Base-by-base conservation (phyloP, 2,329 filamentous ascomycete species). In the Capronia americana region DNA sequence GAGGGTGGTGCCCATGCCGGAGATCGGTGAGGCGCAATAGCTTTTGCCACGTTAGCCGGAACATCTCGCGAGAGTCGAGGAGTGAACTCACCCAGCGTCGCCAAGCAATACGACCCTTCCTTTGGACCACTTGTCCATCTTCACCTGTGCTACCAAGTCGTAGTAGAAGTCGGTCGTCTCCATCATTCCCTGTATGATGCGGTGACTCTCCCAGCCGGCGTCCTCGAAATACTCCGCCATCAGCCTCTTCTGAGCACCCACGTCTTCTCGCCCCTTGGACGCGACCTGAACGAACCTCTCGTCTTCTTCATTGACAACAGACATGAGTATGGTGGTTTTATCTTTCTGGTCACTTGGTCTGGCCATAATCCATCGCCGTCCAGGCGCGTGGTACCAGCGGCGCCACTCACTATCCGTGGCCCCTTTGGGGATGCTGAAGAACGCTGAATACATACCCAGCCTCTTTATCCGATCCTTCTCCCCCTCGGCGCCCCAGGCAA, bases 131-230 rank as follows among this genome's bases (percentile, higher is more conserved):
- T 38, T 72, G 1, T 75, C 71, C 60, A 78, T 67, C 20, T 74
- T 69, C 5, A 75, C 71, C 63, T 75, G 74, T 2, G 70, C 75
- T 28, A 75, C 66, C 4, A 79, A 75, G 41, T 81, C 77, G 63
- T 78, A 79, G 70, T 84, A 84, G 69, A 82, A 84, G 62, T 84
- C 79, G 0, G 79, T 70, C 0, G 77, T 72, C 0, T 69, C 72
- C 41, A 77, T 71, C 80, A 84, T 81, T 1, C 73, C 80, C 10
- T 74, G 65, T 0, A 84, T 50, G 2, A 80, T 71, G 0, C 78
- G 74, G 2, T 77, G 72, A 0, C 72, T 71, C 63, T 80, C 69
- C 75, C 79, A 82, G 0, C 80, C 80, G 0, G 76, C 77, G 28
- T 75, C 77, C 1, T 71, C 65, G 50, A 80, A 81, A 11, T 73